Conservation (phyloP, 805 yeast species). For the Saturnispora sekii region DNA sequence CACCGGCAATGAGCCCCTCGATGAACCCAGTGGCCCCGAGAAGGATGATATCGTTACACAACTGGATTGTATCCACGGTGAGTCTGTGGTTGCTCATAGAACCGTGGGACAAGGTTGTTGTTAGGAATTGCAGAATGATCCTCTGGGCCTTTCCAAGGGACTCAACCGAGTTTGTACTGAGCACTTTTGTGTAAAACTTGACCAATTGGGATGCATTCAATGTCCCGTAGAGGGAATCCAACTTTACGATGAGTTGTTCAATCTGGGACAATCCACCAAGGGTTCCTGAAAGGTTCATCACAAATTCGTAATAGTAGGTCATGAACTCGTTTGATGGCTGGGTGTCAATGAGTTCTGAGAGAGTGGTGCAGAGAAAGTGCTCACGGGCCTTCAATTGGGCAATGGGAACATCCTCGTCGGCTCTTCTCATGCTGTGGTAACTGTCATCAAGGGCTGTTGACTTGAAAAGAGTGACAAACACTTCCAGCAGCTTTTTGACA, state of each 20-base stretch:
- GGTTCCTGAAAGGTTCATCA: conserved; percentile 20
- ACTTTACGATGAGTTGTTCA: conserved; percentile 12
- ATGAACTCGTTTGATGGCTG: conserved; percentile 12
- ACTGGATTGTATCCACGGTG: conserved; percentile 21
- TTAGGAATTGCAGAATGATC: conserved; percentile 18
- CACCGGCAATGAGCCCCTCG: conserved; percentile 1
- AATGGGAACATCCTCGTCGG: conserved; percentile 26
- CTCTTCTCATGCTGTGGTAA: conserved; percentile 20
- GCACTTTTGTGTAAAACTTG: conserved; percentile 28
- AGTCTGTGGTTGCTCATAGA: conserved; percentile 22
- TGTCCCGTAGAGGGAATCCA: conserved; percentile 16
- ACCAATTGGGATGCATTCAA: conserved; percentile 21
- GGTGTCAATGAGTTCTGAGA: conserved; percentile 11
- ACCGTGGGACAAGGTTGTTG: conserved; percentile 14
- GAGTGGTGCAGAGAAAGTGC: conserved; percentile 14
- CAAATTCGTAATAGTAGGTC: conserved; percentile 18
- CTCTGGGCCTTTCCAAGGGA: conserved; percentile 22
- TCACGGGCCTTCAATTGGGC: conserved; percentile 11
- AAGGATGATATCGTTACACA: conserved; percentile 18
- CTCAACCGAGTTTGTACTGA: conserved; percentile 25
- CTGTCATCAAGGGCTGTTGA: conserved; percentile 23
- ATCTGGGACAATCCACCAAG: conserved; percentile 19
- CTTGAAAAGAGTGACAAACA: conserved; percentile 34
- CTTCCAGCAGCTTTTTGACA: conserved; percentile 36
- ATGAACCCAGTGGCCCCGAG: conserved; percentile 5